Evolutionary conservation across 2,329 filamentous ascomycete genomes (phyloP), one percentile per base, ranked within the genome.

Genomic region (Ascochyta rabiei): DNA sequence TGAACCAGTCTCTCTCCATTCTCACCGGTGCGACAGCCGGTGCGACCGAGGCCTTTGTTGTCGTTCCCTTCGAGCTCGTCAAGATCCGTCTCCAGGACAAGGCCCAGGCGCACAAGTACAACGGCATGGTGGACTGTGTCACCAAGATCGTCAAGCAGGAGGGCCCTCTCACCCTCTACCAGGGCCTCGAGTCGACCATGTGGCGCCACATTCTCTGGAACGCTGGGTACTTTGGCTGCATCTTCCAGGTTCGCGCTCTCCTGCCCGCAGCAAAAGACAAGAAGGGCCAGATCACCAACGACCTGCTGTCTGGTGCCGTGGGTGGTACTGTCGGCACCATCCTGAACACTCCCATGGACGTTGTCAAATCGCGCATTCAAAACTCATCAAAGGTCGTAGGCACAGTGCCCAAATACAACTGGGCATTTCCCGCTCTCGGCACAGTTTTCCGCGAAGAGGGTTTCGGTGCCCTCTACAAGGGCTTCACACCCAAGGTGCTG

Each of bases 31-130:
- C 95, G 30, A 91, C 92, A 21, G 95, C 95, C 56, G 95, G 95
- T 75, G 95, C 93, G 31, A 98, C 93, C 54, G 95, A 99, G 79
- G 84, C 93, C 47, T 95, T 99, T 75, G 93, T 98, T 64, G 95
- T 99, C 57, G 95, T 99, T 28, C 95, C 95, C 45, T 99, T 99
- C 76, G 95, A 97, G 82, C 86, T 97, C 55, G 89, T 99, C 83
- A 99, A 99, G 86, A 99, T 99, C 74, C 89, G 95, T 64, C 84
- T 99, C 41, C 95, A 99, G 77, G 95, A 99, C 81, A 92, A 90
- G 79, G 91, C 93, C 15, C 95, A 92, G 45, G 91, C 93, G 37
- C 86, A 89, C 74, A 96, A 90, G 77, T 95, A 95, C 81, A 89
- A 81, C 62, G 90, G 91, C 76, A 89, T 91, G 83, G 67, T 93